Percentiles rank a stretch among this genome's conserved stretches.
These are phyloP conservation scores for Keithomyces neogunnii DNA, from an alignment of 2,329 filamentous ascomycete genomes.

Conservation along the genomic window DNA sequence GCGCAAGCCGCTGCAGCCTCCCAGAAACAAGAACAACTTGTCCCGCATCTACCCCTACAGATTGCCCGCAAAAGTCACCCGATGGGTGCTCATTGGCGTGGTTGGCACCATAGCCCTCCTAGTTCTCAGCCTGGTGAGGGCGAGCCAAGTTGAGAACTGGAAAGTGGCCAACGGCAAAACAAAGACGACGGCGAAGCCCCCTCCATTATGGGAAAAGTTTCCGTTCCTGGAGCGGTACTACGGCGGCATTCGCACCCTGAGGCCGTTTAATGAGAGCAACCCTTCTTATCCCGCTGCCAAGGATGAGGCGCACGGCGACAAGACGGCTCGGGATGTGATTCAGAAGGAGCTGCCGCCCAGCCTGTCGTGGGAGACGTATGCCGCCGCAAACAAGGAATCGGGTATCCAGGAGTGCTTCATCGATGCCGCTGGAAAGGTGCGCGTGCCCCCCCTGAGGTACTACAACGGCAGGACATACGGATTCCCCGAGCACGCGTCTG, in stretches of 20 bases:
- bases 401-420: constrained; percentile 70
- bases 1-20: not conserved
- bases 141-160: constrained; percentile 62
- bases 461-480: constrained; percentile 73
- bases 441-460: constrained; percentile 62
- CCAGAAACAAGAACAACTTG: constrained; percentile 12
- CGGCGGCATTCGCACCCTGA: constrained; percentile 70
- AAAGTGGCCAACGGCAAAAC: constrained; percentile 46
- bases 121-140: constrained; percentile 64
- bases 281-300: constrained; percentile 73
- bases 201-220: constrained; percentile 75
- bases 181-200: constrained; percentile 42
- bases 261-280: constrained; percentile 54
- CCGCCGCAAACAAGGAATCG: constrained; percentile 31
- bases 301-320: constrained; percentile 1
- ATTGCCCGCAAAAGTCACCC: constrained; percentile 63
- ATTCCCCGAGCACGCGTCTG: constrained; percentile 76
- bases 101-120: constrained; percentile 65
- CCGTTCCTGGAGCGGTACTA: constrained; percentile 83
- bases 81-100: constrained; percentile 69
- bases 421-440: constrained; percentile 55
- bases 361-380: constrained; percentile 25
- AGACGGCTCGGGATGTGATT: constrained; percentile 11
- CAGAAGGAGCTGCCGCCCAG: constrained; percentile 12
- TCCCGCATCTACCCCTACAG: constrained; percentile 40